phyloP scores from a whole-genome alignment of 805 yeast genomes.

The Monosporozyma siamensis region DNA sequence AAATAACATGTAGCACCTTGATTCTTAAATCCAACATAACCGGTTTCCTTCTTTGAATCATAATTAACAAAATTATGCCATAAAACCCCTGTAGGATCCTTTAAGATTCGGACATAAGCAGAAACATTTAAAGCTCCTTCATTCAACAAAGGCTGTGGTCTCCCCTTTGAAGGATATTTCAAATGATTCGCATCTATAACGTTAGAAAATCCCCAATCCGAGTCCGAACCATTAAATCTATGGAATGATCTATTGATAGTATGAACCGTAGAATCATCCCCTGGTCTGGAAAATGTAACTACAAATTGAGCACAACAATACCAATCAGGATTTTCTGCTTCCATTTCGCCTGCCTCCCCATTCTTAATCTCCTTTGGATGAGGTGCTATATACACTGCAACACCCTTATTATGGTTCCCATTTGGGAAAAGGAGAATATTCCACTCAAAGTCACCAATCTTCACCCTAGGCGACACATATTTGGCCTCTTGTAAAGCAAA shows the following conservation, averaged over 20 bases:
- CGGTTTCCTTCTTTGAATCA: conserved; percentile 80
- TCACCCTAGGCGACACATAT: conserved; percentile 37
- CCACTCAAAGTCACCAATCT: conserved; percentile 58
- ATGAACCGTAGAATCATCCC: conserved; percentile 47
- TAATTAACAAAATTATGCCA: conserved; percentile 84
- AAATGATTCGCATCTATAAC: conserved; percentile 52
- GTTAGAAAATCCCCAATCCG: conserved; percentile 94
- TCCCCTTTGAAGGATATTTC: conserved; percentile 31
- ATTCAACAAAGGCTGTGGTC: conserved; percentile 35
- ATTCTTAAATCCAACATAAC: conserved; percentile 84
- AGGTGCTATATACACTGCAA: conserved; percentile 79
- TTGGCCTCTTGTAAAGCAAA: conserved; percentile 32
- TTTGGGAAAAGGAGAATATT: conserved; percentile 67
- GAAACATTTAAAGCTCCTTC: conserved; percentile 60
- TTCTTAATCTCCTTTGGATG: conserved; percentile 29
- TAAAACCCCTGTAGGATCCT: conserved; percentile 87
- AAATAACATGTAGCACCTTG: conserved; percentile 99
- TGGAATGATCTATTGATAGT: conserved; percentile 60
- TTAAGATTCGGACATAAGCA: conserved; percentile 63
- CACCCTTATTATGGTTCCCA: conserved; percentile 50
- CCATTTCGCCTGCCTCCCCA: conserved; percentile 22
- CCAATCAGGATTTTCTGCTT: conserved; percentile 48
- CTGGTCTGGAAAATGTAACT: conserved; percentile 75
- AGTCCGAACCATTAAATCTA: conserved; percentile 62
- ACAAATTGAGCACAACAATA: conserved; percentile 88